Conservation (phyloP, 768 basidiomycete genomes). For the Kwoniella dendrophila region DNA sequence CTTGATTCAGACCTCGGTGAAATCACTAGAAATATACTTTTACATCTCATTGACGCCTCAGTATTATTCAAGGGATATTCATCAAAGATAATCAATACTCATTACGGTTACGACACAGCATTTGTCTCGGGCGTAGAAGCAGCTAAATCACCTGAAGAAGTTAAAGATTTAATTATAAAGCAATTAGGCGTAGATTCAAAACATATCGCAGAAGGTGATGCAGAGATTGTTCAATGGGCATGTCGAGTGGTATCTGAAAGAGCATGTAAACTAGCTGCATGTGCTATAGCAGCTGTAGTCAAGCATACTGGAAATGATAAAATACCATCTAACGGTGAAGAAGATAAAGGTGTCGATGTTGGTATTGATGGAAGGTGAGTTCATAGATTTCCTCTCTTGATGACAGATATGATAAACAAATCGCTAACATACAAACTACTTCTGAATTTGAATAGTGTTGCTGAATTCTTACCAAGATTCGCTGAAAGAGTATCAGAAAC, state of each 20-base stretch:
- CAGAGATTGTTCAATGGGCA: constrained; percentile 78
- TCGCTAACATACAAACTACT: neutral
- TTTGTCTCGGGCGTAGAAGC: constrained; percentile 80
- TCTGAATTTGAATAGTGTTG: constrained; percentile 64
- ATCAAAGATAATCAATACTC: constrained; percentile 72
- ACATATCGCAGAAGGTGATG: constrained; percentile 61
- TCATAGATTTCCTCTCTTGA: neutral
- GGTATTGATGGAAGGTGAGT: constrained; percentile 90
- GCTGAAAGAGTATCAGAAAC: constrained; percentile 73
- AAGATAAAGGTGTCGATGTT: constrained; percentile 65
- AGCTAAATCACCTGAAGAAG: constrained; percentile 63
- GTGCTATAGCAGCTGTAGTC: constrained; percentile 82
- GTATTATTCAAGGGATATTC: constrained; percentile 77
- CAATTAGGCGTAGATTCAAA: constrained; percentile 65
- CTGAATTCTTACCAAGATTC: constrained; percentile 90
- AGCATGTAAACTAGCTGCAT: constrained; percentile 79
- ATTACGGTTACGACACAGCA: constrained; percentile 95
- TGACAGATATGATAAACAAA: neutral
- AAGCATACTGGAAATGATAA: constrained; percentile 75
- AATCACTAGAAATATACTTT: constrained; percentile 79
- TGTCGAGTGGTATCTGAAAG: constrained; percentile 75
- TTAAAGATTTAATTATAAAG: constrained; percentile 62
- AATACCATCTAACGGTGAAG: constrained; percentile 61
- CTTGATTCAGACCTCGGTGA: constrained; percentile 73
- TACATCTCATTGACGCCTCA: constrained; percentile 67